These are phyloP conservation scores for Fusarium devonianum DNA, from an alignment of 2,329 filamentous ascomycete species.

Conservation along the genomic window DNA sequence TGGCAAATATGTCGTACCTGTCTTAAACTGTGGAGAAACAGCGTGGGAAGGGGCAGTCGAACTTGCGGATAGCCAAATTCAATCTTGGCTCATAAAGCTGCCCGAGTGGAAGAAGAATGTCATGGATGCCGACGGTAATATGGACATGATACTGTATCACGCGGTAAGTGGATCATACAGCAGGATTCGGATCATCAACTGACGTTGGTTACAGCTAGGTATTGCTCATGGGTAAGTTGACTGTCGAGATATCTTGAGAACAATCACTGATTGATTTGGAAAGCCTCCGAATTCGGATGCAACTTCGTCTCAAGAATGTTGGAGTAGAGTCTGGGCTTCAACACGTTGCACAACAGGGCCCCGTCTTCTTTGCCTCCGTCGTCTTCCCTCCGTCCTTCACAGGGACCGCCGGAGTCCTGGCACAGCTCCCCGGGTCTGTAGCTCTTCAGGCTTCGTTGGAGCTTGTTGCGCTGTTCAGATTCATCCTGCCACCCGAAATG, in stretches of 20 bases:
- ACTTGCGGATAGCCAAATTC: slow-evolving; percentile 22
- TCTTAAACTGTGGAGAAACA: slow-evolving; percentile 18
- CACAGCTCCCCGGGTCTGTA: slow-evolving; percentile 8
- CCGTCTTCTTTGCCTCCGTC: slow-evolving; percentile 4
- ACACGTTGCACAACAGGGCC: slow-evolving; percentile 1
- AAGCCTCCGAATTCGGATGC: slow-evolving; percentile 36
- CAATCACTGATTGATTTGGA: neutral
- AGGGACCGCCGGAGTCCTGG: neutral
- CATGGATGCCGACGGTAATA: slow-evolving; percentile 24
- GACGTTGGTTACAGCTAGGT: slow-evolving; percentile 21
- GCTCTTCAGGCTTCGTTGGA: slow-evolving; percentile 29
- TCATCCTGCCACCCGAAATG: slow-evolving; percentile 25
- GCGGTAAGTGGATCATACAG: slow-evolving; percentile 26
- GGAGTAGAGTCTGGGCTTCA: slow-evolving; percentile 8
- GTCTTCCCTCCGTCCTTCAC: neutral
- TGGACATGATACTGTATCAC: slow-evolving; percentile 37
- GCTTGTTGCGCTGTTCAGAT: slow-evolving; percentile 29
- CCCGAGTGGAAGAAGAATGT: slow-evolving; percentile 21
- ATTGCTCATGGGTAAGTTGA: slow-evolving; percentile 35
- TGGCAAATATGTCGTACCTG: slow-evolving; percentile 18
- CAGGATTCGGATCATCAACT: slow-evolving; percentile 3
- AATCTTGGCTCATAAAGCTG: slow-evolving; percentile 30
- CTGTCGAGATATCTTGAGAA: neutral
- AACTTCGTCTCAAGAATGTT: slow-evolving; percentile 13
- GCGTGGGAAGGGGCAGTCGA: slow-evolving; percentile 14